Base-by-base conservation (phyloP, 805 yeast genomes). In the Phaffomyces antillensis region DNA sequence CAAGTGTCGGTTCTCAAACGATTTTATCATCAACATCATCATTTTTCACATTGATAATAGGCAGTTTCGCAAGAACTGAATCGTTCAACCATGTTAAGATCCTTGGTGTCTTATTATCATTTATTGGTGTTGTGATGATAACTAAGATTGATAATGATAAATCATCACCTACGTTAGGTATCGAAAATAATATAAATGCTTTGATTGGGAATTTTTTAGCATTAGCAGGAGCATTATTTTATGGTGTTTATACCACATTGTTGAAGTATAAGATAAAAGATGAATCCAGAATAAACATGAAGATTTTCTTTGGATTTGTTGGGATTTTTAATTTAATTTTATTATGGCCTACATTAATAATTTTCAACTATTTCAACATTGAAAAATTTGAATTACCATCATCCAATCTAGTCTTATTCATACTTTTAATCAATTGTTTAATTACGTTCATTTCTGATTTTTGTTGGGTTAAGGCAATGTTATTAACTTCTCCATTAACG, bases 391-490 rank as follows among this genome's bases (percentile, higher is more conserved):
- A 78, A 55, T 56, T 83, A 37, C 98, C 98, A 1, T 68, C 72
- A 0, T 63, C 75, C 2, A 50, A 66, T 0, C 68, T 70, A 34
- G 77, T 83, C 4, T 67, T 80, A 56, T 46, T 64, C 1, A 68
- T 89, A 3, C 66, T 91, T 7, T 41, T 74, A 0, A 49, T 78
- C 39, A 93, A 93, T 62, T 85, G 90, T 47, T 57, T 77, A 32
- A 79, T 88, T 36, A 88, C 96, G 1, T 83, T 93, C 53, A 64
- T 90, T 15, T 83, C 95, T 35, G 99, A 93, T 61, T 89, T 83
- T 55, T 81, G 95, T 57, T 93, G 99, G 99, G 96, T 96, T 31
- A 79, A 87, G 51, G 95, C 98, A 0, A 93, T 90, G 78, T 72
- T 93, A 30, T 68, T 93, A 58, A 93, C 99, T 1, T 83, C 93